These are phyloP conservation scores for Thelonectria discophora DNA, from an alignment of 2,329 filamentous ascomycete genomes.

Conservation along the genomic window DNA sequence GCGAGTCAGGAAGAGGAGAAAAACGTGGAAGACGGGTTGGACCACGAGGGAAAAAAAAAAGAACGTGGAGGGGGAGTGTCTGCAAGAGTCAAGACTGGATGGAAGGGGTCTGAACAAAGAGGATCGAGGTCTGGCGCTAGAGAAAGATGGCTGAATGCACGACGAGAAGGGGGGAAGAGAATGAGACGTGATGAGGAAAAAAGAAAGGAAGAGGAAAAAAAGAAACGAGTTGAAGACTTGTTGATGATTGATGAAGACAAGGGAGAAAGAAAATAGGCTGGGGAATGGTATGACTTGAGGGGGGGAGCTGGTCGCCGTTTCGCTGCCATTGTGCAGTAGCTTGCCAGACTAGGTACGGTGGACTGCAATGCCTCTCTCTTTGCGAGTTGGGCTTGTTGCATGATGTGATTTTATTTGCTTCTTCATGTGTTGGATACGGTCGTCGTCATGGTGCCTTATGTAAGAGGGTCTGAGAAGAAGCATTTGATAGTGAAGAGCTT, in stretches of 20 bases:
- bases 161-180: slow-evolving; percentile 12
- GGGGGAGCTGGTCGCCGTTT: slow-evolving; percentile 2
- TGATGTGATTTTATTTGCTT: slow-evolving; percentile 3
- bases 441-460: slow-evolving; percentile 5
- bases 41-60: slow-evolving; percentile 1
- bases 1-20: slow-evolving; percentile 1
- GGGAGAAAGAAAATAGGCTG: slow-evolving; percentile 7
- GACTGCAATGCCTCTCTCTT: too few species aligned
- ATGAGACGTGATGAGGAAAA: slow-evolving; percentile 2
- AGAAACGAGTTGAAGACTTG: too few species aligned
- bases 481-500: too few species aligned
- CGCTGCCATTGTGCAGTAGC: slow-evolving; percentile 2
- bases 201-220: slow-evolving; percentile 19
- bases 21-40: slow-evolving; percentile 31
- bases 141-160: neutral
- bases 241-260: too few species aligned
- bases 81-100: too few species aligned
- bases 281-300: slow-evolving; percentile 21
- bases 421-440: neutral
- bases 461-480: neutral
- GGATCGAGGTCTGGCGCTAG: neutral
- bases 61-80: slow-evolving; percentile 3
- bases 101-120: neutral
- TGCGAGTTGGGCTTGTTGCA: neutral
- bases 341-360: too few species aligned